Evolutionary conservation across 345 rosid genomes (phyloP), one percentile per base, ranked within the genome.

Genomic region (Brassica napus): DNA sequence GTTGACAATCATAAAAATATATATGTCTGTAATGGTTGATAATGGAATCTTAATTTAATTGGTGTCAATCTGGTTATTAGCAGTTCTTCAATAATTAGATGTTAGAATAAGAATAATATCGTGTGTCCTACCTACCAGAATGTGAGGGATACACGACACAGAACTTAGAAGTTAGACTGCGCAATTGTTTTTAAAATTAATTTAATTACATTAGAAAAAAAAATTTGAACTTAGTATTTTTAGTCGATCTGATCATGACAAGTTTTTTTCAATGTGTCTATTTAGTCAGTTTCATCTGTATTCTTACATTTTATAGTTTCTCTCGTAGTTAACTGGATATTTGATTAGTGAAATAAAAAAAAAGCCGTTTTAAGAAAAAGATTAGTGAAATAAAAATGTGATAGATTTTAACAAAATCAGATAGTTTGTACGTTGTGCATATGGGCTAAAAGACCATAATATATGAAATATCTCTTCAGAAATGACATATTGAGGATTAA

Each of bases 141-240:
- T 52, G 37, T 34, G 16, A 70, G 71, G 71, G 8, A 52, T 35
- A 62, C 62, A 62, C 55, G 24, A 18, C 21, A 49, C 42, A 52
- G 52, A 35, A 52, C 81, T 70, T 77, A 9, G 21, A 77, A 77
- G 70, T 49, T 49, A 76, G 26, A 77, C 4, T 30, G 23, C 31
- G 2, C 9, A 47, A 47, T 12, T 44, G 8, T 4, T 57, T 54
- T 15, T 0, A 1, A 30, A 49, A 16, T 1, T 3, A 34, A 31
- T 44, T 30, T 47, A 28, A 18, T 30, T 28, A 42, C 61, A 18
- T 44, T 31, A 7, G 10, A 44, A 44, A 44, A 5, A 5, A 44
- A 12, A 42, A 18, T 18, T 18, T 12, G 15, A 44, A 44, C 15
- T 44, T 44, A 12, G 54, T 44, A 11, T 44, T 44, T 44, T 44